phyloP scores from a whole-genome alignment of 352 stramenopile species.

The Globisporangium viniferum region DNA sequence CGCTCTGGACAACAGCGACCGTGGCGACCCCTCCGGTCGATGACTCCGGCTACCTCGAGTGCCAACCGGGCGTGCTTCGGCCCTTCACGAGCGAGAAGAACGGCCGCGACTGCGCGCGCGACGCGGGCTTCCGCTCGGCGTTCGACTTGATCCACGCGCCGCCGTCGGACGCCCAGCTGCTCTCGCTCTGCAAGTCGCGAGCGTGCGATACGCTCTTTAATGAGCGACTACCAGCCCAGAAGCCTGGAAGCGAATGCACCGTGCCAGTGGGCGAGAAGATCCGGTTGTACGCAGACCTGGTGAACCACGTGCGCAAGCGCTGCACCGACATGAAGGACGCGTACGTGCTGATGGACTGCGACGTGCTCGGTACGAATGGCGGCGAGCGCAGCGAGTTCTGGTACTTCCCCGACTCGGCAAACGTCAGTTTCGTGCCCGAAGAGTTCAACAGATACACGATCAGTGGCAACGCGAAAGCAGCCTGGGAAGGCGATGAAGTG shows the following conservation, averaged over 20 bases:
- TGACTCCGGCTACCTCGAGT: background rate
- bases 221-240: background rate
- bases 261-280: conserved; percentile 8
- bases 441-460: background rate
- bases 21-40: background rate
- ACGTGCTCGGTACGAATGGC: background rate
- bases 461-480: background rate
- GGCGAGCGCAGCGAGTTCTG: conserved; percentile 14
- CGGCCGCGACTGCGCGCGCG: conserved; percentile 8
- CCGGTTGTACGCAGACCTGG: conserved; percentile 11
- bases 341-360: conserved; percentile 17
- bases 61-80: conserved; percentile 1
- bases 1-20: background rate
- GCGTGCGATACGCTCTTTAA: conserved; percentile 9
- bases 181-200: conserved; percentile 13
- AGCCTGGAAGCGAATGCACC: conserved; percentile 2
- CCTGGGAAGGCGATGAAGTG: conserved; percentile 15
- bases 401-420: conserved; percentile 14
- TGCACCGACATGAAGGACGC: conserved; percentile 11
- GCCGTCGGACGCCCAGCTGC: conserved; percentile 3
- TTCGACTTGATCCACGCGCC: conserved; percentile 8
- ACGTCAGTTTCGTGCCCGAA: conserved; percentile 1
- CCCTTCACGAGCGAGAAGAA: background rate
- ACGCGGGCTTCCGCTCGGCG: conserved; percentile 5
- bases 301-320: conserved; percentile 3